Base-by-base conservation (phyloP, 2,329 filamentous ascomycete species). In the Venturia carpophila region DNA sequence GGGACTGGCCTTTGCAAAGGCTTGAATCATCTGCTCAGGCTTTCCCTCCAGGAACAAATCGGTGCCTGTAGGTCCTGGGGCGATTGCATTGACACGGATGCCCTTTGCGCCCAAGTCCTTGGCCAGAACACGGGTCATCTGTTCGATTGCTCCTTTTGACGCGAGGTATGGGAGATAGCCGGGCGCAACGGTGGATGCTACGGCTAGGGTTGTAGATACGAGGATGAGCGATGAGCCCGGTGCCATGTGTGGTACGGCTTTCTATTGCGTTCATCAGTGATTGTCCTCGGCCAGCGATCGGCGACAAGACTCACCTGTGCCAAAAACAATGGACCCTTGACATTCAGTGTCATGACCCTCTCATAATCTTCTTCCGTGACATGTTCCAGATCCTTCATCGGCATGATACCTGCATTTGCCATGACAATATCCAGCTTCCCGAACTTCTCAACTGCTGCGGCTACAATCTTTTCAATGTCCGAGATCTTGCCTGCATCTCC, bases 111-210 rank as follows among this genome's bases (percentile, higher is more conserved):
- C 82, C 27, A 86, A 77, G 63, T 85, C 83, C 71, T 84, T 86
- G 56, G 80, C 78, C 67, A 86, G 71, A 2, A 80, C 73, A 13
- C 83, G 79, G 0, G 79, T 79, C 75, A 86, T 80, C 71, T 85
- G 82, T 71, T 87, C 83, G 49, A 87, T 78, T 10, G 84, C 82
- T 60, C 83, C 84, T 70, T 87, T 87, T 55, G 80, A 83, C 0
- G 79, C 75, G 11, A 76, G 76, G 71, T 87, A 87, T 10, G 84
- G 75, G 19, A 82, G 74, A 67, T 84, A 83, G 0, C 70, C 39
- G 17, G 80, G 76, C 34, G 74, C 71, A 64, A 84, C 74, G 3
- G 71, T 74, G 1, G 76, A 78, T 3, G 72, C 69, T 17, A 69
- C 70, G 47, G 72, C 75, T 27, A 76, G 73, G 3, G 72, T 75